Evolutionary conservation across 1,284 basidiomycete species (phyloP), one percentile per base, ranked within the genome.

Genomic region (Bondarzewia mesenterica): DNA sequence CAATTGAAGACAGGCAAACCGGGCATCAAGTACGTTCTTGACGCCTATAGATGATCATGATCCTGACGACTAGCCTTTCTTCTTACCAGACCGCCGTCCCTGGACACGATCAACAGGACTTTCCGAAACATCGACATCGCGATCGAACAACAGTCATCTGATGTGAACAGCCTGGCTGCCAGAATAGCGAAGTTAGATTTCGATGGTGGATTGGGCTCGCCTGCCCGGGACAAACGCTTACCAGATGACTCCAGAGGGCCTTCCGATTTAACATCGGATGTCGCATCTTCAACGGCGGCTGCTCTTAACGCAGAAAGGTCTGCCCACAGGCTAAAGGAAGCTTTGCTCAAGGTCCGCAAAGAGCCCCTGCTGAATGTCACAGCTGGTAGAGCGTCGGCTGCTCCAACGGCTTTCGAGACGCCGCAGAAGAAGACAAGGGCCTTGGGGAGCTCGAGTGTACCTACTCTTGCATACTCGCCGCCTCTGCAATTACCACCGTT

Each of bases 101-200:
- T 94, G 42, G 91, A 92, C 58, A 86, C 87, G 0, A 78, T 94
- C 57, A 83, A 88, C 53, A 78, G 90, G 23, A 88, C 89, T 0
- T 87, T 85, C 56, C 79, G 85, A 42, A 93, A 93, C 62, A 89
- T 94, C 54, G 85, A 87, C 44, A 58, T 78, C 18, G 78, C 79
- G 1, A 73, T 89, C 47, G 71, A 75, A 26, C 79, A 83, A 51
- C 82, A 88, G 62, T 67, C 70, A 1, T 64, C 72, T 39, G 80
- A 85, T 29, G 67, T 92, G 25, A 68, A 75, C 21, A 63, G 66
- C 2, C 70, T 92, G 18, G 65, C 75, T 1, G 60, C 71, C 21
- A 76, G 84, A 29, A 63, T 89, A 16, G 66, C 77, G 7, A 74
- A 72, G 49, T 63, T 89, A 32, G 67, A 78, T 43, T 52, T 82